phyloP scores from a whole-genome alignment of 306 rosid species.

The Abrus pulchellus region DNA sequence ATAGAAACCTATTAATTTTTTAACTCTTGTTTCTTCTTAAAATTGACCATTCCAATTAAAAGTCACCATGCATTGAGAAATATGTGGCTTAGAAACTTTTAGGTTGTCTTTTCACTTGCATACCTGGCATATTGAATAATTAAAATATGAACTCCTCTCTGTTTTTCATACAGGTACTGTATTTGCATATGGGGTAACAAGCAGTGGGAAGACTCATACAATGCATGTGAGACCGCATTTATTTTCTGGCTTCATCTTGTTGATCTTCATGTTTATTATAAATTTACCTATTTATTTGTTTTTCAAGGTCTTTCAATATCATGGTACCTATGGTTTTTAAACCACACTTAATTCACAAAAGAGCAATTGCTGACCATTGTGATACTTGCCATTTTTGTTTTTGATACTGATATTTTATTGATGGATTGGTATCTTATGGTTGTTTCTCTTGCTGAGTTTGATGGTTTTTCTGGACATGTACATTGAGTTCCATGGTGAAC shows the following conservation, averaged over 20 bases:
- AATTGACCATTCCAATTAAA: conserved; percentile 39
- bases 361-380: conserved; percentile 24
- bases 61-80: conserved; percentile 16
- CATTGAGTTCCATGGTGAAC: neutral
- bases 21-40: conserved; percentile 32
- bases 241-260: conserved; percentile 39
- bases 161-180: conserved; percentile 79
- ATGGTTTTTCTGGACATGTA: conserved; percentile 1
- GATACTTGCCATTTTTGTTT: conserved; percentile 26
- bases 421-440: conserved; percentile 25
- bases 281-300: neutral
- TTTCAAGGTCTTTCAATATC: conserved; percentile 19
- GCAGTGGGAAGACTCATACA: conserved; percentile 99
- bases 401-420: conserved; percentile 33
- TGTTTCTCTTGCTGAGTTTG: conserved; percentile 24
- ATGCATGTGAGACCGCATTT: conserved; percentile 85
- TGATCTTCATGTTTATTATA: conserved; percentile 32
- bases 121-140: conserved; percentile 42
- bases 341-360: conserved; percentile 19
- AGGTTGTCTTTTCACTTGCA: conserved; percentile 46
- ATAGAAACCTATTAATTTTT: conserved; percentile 27
- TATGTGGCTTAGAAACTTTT: conserved; percentile 39
- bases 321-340: conserved; percentile 22
- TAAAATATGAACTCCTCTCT: conserved; percentile 37
- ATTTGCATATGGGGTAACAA: conserved; percentile 98